Evolutionary conservation across 306 rosid genomes (phyloP).

Genomic region (Abrus pulchellus): DNA sequence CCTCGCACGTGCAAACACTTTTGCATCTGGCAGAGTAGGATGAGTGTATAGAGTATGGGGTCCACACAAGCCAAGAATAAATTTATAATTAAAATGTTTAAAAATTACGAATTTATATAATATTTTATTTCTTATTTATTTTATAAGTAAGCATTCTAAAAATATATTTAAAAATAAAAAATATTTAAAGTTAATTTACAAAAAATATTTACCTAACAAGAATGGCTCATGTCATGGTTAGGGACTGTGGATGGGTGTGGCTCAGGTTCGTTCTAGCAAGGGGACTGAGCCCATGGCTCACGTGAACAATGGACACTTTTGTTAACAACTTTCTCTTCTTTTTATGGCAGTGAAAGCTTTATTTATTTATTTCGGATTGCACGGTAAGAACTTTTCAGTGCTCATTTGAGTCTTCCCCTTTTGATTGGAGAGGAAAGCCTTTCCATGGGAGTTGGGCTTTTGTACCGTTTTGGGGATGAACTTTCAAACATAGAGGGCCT

Average conservation of each 20-base stretch:
- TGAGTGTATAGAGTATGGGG: slow-evolving; percentile 27
- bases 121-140: no score
- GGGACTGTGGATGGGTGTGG: slow-evolving; percentile 5
- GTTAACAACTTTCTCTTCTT: slow-evolving; percentile 68
- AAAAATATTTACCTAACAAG: neutral
- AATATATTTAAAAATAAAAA: no score
- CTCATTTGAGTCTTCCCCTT: slow-evolving; percentile 41
- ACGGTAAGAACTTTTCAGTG: no score
- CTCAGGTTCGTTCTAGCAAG: slow-evolving; percentile 44
- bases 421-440: slow-evolving; percentile 14
- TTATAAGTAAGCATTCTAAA: no score
- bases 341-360: slow-evolving; percentile 54
- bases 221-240: slow-evolving; percentile 42
- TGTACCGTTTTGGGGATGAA: slow-evolving; percentile 15
- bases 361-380: neutral
- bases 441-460: neutral
- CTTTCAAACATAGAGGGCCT: slow-evolving; percentile 37
- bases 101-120: no score
- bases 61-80: neutral
- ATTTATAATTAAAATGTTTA: no score
- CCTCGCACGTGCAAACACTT: slow-evolving; percentile 56
- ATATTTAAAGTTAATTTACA: no score
- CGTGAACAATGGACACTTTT: slow-evolving; percentile 50
- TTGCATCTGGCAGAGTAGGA: neutral
- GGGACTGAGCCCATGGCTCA: slow-evolving; percentile 53